Conservation (phyloP, 2,329 filamentous ascomycete species). For the Penicillium sp. region DNA sequence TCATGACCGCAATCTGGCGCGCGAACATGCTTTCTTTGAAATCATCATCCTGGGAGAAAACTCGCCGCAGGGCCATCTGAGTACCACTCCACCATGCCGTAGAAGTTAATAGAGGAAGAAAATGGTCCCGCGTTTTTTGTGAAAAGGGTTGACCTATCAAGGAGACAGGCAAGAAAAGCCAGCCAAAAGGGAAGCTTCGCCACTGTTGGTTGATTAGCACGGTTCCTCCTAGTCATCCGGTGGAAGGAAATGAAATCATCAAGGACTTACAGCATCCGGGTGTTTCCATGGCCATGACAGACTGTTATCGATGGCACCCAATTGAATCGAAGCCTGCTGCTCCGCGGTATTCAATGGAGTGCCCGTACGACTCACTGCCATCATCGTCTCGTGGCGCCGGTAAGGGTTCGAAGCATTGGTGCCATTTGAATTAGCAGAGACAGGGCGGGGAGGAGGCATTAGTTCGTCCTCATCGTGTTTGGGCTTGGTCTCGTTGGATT, state of each 20-base stretch:
- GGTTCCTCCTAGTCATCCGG: no score
- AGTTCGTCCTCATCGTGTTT: constrained; percentile 43
- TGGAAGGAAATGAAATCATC: constrained; percentile 22
- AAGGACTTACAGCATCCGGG: constrained; percentile 66
- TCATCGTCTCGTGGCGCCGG: constrained; percentile 75
- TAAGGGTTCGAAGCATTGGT: constrained; percentile 57
- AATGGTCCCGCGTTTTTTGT: constrained; percentile 86
- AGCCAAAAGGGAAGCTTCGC: constrained; percentile 92
- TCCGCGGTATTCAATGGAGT: constrained; percentile 46
- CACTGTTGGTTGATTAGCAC: constrained; percentile 44
- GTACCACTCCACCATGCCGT: constrained; percentile 97
- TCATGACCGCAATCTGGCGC: constrained; percentile 98
- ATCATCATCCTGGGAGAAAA: constrained; percentile 88
- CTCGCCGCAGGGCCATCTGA: constrained; percentile 72
- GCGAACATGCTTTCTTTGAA: constrained; percentile 99
- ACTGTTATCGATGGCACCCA: constrained; percentile 96
- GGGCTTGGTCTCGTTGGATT: constrained; percentile 48
- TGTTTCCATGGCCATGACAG: constrained; percentile 99
- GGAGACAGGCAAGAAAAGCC: constrained; percentile 94
- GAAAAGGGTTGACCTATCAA: constrained; percentile 95
- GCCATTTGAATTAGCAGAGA: constrained; percentile 48
- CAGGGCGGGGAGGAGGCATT: constrained; percentile 55
- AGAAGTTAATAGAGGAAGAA: constrained; percentile 89
- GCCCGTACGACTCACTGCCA: constrained; percentile 56
- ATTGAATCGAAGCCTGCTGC: constrained; percentile 57